phyloP scores from a whole-genome alignment of 2,329 filamentous ascomycete species.

The Cryoendolithus antarcticus region DNA sequence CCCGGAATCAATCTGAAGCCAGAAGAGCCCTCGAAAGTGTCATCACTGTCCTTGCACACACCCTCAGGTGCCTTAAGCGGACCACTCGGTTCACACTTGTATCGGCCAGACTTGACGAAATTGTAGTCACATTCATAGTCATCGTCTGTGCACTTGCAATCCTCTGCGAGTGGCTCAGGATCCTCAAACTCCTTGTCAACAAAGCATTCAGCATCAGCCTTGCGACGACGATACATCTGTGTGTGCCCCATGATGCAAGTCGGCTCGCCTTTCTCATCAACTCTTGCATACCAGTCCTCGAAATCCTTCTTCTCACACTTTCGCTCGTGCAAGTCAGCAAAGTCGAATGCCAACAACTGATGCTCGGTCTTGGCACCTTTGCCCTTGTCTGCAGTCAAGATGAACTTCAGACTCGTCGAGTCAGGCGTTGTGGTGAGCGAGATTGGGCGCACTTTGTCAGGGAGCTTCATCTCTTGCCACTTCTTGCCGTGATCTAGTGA shows the following conservation, averaged over 20 bases:
- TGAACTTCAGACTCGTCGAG: slow-evolving; percentile 83
- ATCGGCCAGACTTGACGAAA: slow-evolving; percentile 58
- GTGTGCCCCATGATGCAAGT: slow-evolving; percentile 94
- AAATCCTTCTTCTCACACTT: slow-evolving; percentile 69
- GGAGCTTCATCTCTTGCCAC: slow-evolving; percentile 63
- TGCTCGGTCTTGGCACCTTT: slow-evolving; percentile 41
- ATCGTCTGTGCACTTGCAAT: slow-evolving; percentile 66
- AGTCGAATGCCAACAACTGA: slow-evolving; percentile 70
- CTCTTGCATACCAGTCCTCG: slow-evolving; percentile 77
- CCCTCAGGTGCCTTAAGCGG: slow-evolving; percentile 55
- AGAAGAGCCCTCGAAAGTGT: slow-evolving; percentile 71
- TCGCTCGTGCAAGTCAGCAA: slow-evolving; percentile 64
- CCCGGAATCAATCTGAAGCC: slow-evolving; percentile 83
- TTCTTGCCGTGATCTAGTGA: slow-evolving; percentile 81
- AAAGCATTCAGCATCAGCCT: slow-evolving; percentile 80
- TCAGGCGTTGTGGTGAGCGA: slow-evolving; percentile 81
- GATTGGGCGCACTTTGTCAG: slow-evolving; percentile 56
- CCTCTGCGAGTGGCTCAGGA: slow-evolving; percentile 53
- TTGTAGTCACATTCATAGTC: slow-evolving; percentile 92
- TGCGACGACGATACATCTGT: slow-evolving; percentile 74
- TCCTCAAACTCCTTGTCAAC: slow-evolving; percentile 77
- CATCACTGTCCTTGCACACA: slow-evolving; percentile 58
- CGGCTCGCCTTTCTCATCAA: slow-evolving; percentile 66
- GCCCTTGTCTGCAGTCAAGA: slow-evolving; percentile 55
- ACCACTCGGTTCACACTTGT: slow-evolving; percentile 55